Evolutionary conservation across 768 basidiomycete genomes (phyloP).

Genomic region (Tremella yokohamensis): DNA sequence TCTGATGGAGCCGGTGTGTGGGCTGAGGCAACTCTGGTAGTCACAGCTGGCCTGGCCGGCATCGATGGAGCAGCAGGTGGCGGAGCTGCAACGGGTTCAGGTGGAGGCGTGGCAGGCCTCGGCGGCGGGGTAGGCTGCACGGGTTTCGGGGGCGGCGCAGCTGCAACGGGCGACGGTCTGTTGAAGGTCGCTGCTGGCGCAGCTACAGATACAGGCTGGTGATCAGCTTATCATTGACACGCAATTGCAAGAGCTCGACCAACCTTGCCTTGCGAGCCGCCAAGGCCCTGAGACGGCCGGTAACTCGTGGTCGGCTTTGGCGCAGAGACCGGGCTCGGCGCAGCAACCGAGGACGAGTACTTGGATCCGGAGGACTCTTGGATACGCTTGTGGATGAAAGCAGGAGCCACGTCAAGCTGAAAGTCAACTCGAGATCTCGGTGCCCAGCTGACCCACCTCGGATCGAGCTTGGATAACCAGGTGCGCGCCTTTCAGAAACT

Average conservation of each 20-base stretch:
- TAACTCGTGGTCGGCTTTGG: slow-evolving; percentile 63
- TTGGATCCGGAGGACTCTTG: slow-evolving; percentile 84
- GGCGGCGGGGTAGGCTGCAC: slow-evolving; percentile 25
- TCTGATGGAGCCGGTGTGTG: slow-evolving; percentile 26
- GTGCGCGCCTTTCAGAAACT: slow-evolving; percentile 69
- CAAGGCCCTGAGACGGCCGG: slow-evolving; percentile 40
- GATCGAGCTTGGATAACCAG: slow-evolving; percentile 49
- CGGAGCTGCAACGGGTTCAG: slow-evolving; percentile 27
- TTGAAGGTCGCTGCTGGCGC: slow-evolving; percentile 48
- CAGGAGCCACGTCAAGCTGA: slow-evolving; percentile 75
- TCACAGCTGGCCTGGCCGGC: slow-evolving; percentile 13
- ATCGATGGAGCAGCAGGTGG: slow-evolving; percentile 21
- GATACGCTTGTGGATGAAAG: slow-evolving; percentile 77
- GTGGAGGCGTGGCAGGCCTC: slow-evolving; percentile 28
- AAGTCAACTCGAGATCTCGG: neutral
- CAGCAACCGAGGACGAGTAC: slow-evolving; percentile 72
- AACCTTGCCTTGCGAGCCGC: slow-evolving; percentile 42
- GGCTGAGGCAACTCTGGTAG: slow-evolving; percentile 30
- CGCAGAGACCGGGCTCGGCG: slow-evolving; percentile 49
- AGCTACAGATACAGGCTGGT: slow-evolving; percentile 50
- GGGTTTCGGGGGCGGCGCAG: slow-evolving; percentile 7
- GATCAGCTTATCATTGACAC: slow-evolving; percentile 17
- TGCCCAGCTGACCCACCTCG: slow-evolving; percentile 11
- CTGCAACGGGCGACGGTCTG: slow-evolving; percentile 52
- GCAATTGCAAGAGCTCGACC: neutral